Evolutionary conservation across 2,329 filamentous ascomycete genomes (phyloP).

Genomic region (Fusarium sp.): DNA sequence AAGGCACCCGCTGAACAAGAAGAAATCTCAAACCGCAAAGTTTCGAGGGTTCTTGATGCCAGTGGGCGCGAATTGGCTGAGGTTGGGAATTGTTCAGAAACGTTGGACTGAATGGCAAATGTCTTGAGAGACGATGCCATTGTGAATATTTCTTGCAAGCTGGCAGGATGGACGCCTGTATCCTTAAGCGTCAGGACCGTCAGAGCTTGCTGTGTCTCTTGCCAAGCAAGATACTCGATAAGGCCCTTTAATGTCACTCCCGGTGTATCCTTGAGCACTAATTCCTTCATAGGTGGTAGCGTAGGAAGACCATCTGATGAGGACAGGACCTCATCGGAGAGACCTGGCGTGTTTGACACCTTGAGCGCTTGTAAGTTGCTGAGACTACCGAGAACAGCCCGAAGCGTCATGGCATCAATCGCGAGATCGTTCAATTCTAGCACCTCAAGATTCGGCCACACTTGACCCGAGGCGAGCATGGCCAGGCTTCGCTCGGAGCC

Average conservation of each 20-base stretch:
- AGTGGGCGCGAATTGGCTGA: conserved; percentile 66
- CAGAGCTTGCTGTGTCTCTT: conserved; percentile 68
- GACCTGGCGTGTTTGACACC: conserved; percentile 72
- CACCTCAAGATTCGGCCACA: conserved; percentile 78
- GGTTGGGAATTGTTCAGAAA: conserved; percentile 60
- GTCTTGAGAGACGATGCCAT: conserved; percentile 66
- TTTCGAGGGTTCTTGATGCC: conserved; percentile 72
- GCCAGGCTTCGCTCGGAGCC: conserved; percentile 84
- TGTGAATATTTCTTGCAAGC: conserved; percentile 68
- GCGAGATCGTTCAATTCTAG: conserved; percentile 74
- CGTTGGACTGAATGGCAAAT: conserved; percentile 62
- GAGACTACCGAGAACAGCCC: conserved; percentile 75
- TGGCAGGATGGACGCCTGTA: conserved; percentile 73
- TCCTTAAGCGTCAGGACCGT: conserved; percentile 74
- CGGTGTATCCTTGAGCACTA: conserved; percentile 77
- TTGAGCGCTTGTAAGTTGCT: conserved; percentile 77
- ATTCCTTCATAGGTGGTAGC: conserved; percentile 77
- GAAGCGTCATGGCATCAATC: conserved; percentile 75
- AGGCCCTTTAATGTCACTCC: conserved; percentile 78
- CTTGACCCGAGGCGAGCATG: conserved; percentile 68
- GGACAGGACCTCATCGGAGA: conserved; percentile 82
- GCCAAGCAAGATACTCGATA: conserved; percentile 70
- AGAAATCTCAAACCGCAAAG: conserved; percentile 85
- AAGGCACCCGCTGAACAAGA: conserved; percentile 67
- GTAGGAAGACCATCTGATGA: conserved; percentile 71